These are phyloP conservation scores for Karstenula rhodostoma DNA, from an alignment of 2,329 filamentous ascomycete species.

Conservation along the genomic window DNA sequence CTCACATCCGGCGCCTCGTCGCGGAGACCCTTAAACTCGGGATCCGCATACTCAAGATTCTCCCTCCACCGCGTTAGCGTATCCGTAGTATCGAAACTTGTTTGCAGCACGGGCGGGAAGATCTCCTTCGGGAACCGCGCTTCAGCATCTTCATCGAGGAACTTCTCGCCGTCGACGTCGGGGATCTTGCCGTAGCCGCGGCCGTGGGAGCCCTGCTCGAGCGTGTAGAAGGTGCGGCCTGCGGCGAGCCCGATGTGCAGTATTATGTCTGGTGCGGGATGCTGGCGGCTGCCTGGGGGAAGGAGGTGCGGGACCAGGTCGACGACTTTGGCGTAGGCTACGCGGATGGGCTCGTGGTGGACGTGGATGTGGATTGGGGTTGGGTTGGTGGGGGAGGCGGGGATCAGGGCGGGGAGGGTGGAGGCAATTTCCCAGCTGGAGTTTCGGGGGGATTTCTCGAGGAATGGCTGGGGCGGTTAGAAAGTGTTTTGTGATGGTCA, in stretches of 20 bases:
- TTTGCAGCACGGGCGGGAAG: constrained; percentile 36
- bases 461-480: constrained; percentile 43
- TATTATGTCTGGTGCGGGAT: constrained; percentile 40
- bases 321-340: constrained; percentile 44
- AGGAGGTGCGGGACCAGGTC: constrained; percentile 39
- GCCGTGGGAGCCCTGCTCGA: constrained; percentile 42
- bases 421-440: constrained; percentile 51
- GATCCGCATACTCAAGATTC: constrained; percentile 21
- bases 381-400: constrained; percentile 28
- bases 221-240: constrained; percentile 44
- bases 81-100: constrained; percentile 42
- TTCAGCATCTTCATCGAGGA: constrained; percentile 29
- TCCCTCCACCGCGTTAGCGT: constrained; percentile 42
- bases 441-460: constrained; percentile 41
- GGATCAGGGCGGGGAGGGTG: constrained; percentile 44
- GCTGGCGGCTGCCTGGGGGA: constrained; percentile 26
- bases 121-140: constrained; percentile 24
- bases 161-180: constrained; percentile 45
- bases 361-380: constrained; percentile 47
- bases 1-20: constrained; percentile 33
- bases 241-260: constrained; percentile 51
- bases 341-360: constrained; percentile 44
- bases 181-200: constrained; percentile 40
- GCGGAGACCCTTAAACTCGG: neutral
- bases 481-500: neutral